Evolutionary conservation across 202 grass and related monocot genomes (phyloP).

Genomic region (Cymbopogon flexuosus): DNA sequence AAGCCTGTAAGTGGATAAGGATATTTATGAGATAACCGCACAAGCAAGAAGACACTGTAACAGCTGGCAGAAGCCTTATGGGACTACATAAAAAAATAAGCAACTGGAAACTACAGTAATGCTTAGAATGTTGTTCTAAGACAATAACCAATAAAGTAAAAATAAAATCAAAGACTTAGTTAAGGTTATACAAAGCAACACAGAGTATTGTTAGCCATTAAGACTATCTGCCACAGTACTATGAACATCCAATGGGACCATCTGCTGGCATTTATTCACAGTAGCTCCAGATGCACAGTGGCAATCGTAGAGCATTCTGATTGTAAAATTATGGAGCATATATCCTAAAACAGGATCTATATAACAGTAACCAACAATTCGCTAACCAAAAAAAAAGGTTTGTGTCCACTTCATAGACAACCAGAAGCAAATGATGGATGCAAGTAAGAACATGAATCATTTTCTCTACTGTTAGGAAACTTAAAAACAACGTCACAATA

Average conservation of each 20-base stretch:
- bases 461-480: slow-evolving; percentile 9
- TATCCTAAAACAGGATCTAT: slow-evolving; percentile 15
- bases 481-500: neutral
- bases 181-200: neutral
- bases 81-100: slow-evolving; percentile 8
- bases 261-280: neutral
- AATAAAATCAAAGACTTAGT: neutral
- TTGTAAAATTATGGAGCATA: slow-evolving; percentile 1
- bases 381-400: neutral
- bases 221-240: neutral
- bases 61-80: neutral
- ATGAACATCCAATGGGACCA: neutral
- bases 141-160: slow-evolving; percentile 5
- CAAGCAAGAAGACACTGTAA: slow-evolving; percentile 17
- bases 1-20: slow-evolving; percentile 49
- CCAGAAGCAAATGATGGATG: neutral
- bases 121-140: slow-evolving; percentile 1
- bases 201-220: neutral
- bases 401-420: neutral
- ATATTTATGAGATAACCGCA: slow-evolving; percentile 22
- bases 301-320: neutral
- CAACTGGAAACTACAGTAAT: neutral
- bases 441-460: neutral
- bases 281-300: slow-evolving; percentile 3
- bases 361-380: neutral